These are phyloP conservation scores for Trypanosomatidae sp. DNA, from an alignment of 208 protist genomes.

Conservation along the genomic window DNA sequence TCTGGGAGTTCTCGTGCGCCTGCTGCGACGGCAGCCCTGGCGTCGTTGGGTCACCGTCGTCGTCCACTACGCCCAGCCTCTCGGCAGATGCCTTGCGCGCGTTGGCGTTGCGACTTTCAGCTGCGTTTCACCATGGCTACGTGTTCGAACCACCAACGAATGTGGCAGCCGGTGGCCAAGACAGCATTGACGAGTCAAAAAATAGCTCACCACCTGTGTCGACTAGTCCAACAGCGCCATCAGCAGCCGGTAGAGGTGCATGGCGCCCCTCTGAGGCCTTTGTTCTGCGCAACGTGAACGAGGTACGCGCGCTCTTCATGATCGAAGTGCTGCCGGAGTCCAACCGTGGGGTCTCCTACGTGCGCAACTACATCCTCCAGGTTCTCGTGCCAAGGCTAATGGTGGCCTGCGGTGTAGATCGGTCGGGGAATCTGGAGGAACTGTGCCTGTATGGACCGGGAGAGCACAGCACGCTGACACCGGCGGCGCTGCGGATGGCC, in stretches of 20 bases:
- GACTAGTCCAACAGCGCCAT: neutral
- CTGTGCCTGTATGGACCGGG: conserved; percentile 24
- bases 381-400: conserved; percentile 65
- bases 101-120: conserved; percentile 19
- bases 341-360: conserved; percentile 79
- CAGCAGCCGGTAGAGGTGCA: neutral
- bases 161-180: neutral
- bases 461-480: conserved; percentile 24
- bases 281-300: conserved; percentile 30
- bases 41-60: neutral
- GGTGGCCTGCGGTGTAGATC: conserved; percentile 37
- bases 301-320: conserved; percentile 52
- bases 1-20: conserved; percentile 29
- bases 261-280: conserved; percentile 24
- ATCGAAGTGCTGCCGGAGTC: conserved; percentile 63
- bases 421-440: conserved; percentile 41
- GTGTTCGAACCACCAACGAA: conserved; percentile 22
- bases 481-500: conserved; percentile 18
- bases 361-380: conserved; percentile 85
- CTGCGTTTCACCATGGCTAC: conserved; percentile 44
- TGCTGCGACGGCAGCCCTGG: conserved; percentile 12
- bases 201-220: conserved; percentile 1
- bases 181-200: neutral
- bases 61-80: neutral
- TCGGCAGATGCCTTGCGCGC: conserved; percentile 7